A percentile compares a stretch with the other conserved stretches of the same genome.
These are phyloP conservation scores for Anethum foeniculum DNA, from an alignment of 140 eudicot species.

Conservation along the genomic window DNA sequence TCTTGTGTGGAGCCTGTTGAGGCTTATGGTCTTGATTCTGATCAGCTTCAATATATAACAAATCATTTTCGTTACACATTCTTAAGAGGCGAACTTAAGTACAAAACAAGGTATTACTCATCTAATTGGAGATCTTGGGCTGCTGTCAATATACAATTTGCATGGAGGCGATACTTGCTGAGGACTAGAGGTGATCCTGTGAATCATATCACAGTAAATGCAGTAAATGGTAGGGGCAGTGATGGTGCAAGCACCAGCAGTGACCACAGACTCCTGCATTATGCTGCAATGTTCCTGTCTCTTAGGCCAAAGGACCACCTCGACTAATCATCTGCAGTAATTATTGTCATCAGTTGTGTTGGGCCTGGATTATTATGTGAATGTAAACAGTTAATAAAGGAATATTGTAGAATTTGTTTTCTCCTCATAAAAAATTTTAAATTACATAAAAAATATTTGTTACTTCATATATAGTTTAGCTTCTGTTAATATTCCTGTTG, in stretches of 20 bases:
- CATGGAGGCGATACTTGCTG: slow-evolving; percentile 53
- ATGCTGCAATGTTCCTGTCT: slow-evolving; percentile 64
- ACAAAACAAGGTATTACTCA: slow-evolving; percentile 65
- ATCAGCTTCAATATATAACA: slow-evolving; percentile 58
- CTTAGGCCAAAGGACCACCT: slow-evolving; percentile 83
- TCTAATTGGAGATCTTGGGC: slow-evolving; percentile 97
- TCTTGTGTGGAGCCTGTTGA: slow-evolving; percentile 60
- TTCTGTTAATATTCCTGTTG: background rate
- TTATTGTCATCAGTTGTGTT: background rate
- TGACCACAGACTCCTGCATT: slow-evolving; percentile 30
- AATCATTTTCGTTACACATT: slow-evolving; percentile 75
- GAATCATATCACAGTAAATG: background rate
- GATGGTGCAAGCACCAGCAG: slow-evolving; percentile 8
- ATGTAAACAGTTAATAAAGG: background rate
- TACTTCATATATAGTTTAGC: too few species aligned
- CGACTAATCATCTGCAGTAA: slow-evolving; percentile 26
- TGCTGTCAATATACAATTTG: slow-evolving; percentile 61
- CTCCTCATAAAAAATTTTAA: background rate
- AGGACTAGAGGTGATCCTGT: slow-evolving; percentile 30
- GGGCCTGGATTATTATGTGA: background rate
- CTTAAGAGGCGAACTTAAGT: slow-evolving; percentile 45
- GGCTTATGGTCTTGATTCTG: slow-evolving; percentile 68
- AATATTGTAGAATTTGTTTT: background rate
- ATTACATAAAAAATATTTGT: background rate
- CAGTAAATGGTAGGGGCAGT: background rate